These are phyloP conservation scores for Metarhizium guizhouense DNA, from an alignment of 2,329 filamentous ascomycete genomes.

Conservation along the genomic window DNA sequence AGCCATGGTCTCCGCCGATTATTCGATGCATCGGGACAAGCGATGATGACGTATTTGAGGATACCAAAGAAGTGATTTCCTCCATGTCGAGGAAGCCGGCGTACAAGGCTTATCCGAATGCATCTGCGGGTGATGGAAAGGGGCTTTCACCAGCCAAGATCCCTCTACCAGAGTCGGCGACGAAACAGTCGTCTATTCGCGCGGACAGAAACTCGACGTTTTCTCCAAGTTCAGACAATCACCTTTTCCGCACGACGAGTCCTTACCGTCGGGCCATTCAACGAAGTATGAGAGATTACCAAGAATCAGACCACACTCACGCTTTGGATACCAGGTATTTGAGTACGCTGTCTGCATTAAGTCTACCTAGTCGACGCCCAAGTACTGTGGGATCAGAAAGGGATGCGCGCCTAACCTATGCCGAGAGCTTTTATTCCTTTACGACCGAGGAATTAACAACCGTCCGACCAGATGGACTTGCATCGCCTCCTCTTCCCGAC, in stretches of 20 bases:
- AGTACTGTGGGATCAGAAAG: conserved; percentile 31
- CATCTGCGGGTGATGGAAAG: conserved; percentile 6
- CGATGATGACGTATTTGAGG: conserved; percentile 24
- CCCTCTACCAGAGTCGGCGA: not conserved
- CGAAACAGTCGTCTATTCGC: conserved; percentile 18
- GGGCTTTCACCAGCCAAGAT: conserved; percentile 7
- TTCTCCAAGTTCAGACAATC: conserved; percentile 41
- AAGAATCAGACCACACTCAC: conserved; percentile 15
- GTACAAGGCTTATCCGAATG: conserved; percentile 8
- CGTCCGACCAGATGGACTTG: not conserved
- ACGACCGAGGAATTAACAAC: conserved; percentile 14
- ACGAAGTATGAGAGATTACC: conserved; percentile 32
- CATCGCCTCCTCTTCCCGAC: not conserved
- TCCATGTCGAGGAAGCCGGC: not conserved
- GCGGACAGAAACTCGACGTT: conserved; percentile 38
- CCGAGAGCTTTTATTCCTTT: conserved; percentile 42
- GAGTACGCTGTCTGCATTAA: conserved; percentile 30
- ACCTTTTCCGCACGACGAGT: conserved; percentile 45
- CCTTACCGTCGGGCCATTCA: conserved; percentile 45
- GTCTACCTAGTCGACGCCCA: conserved; percentile 29
- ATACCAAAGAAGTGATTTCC: conserved; percentile 1
- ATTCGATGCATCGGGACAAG: conserved; percentile 25
- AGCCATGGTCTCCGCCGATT: conserved; percentile 16
- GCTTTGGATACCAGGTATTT: conserved; percentile 27
- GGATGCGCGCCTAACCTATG: conserved; percentile 28